These are phyloP conservation scores for Achlya hypogyna DNA, from an alignment of 352 stramenopile genomes.

Conservation along the genomic window DNA sequence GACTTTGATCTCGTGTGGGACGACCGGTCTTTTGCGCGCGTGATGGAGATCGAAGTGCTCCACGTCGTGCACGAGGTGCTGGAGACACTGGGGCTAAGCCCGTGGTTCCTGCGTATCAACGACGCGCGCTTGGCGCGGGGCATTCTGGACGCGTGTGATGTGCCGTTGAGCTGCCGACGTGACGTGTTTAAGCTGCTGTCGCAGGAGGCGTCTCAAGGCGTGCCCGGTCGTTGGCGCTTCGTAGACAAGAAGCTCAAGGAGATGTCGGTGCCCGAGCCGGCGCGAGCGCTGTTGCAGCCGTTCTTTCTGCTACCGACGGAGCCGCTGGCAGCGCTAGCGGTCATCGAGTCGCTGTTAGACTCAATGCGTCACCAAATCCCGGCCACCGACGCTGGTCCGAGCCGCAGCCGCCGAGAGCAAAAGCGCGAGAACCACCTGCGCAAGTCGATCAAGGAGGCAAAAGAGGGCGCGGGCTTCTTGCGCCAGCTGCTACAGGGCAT, in stretches of 20 bases:
- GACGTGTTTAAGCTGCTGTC: constrained; percentile 72
- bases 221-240: constrained; percentile 58
- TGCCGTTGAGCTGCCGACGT: constrained; percentile 40
- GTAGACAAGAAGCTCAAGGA: constrained; percentile 60
- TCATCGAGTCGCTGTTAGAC: constrained; percentile 48
- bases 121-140: constrained; percentile 58
- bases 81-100: constrained; percentile 46
- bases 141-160: constrained; percentile 58
- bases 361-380: neutral
- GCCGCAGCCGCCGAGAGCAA: constrained; percentile 29
- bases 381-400: neutral
- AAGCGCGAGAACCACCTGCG: constrained; percentile 54
- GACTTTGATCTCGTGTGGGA: constrained; percentile 85
- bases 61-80: constrained; percentile 74
- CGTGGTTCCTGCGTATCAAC: constrained; percentile 74
- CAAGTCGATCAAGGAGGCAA: constrained; percentile 57
- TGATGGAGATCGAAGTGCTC: constrained; percentile 66
- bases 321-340: constrained; percentile 43
- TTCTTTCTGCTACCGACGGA: constrained; percentile 75
- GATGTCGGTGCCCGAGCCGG: constrained; percentile 35
- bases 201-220: constrained; percentile 44
- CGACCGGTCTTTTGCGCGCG: constrained; percentile 45
- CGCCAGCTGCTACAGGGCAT: constrained; percentile 61
- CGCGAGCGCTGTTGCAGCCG: constrained; percentile 49
- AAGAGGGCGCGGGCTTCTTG: constrained; percentile 53